Evolutionary conservation across 106 monocot species (phyloP), one percentile per base, ranked within the genome.

Genomic region (Acorus calamus): DNA sequence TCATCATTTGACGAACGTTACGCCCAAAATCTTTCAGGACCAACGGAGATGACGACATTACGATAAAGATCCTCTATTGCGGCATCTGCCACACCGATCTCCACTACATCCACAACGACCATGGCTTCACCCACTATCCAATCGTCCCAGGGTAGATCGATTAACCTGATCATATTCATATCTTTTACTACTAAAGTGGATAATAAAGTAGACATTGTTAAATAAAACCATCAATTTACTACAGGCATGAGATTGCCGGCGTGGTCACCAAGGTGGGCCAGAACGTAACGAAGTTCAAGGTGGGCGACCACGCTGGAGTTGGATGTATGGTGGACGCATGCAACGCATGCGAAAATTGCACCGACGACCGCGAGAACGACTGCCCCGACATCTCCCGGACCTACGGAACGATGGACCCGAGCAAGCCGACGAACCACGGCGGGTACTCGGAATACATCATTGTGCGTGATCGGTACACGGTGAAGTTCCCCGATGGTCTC

Each of bases 81-180:
- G 65, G 65, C 6, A 14, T 66, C 52, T 66, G 65, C 43, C 65
- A 66, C 52, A 42, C 65, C 6, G 65, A 66, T 10, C 11, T 66
- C 42, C 65, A 66, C 42, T 11, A 42, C 4, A 9, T 8, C 14
- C 52, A 53, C 42, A 66, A 66, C 52, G 10, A 66, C 0, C 42
- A 5, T 14, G 52, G 52, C 12, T 9, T 53, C n/a, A 53, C 65
- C 10, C 9, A 4, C 4, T 66, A 66, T 44, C 65, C 65, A 6
- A 52, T 66, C 5, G 65, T 66, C 42, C 65, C 65, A 8, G 65
- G 65, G 65, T 66, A 49, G 14, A 5, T 49, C 5, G 6, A 6
- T 49, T n/a, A n/a, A n/a, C n/a, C n/a, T n/a, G n/a, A n/a, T n/a
- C n/a, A n/a, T n/a, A n/a, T n/a, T n/a, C n/a, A n/a, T n/a, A n/a